Evolutionary conservation across 2,329 filamentous ascomycete genomes (phyloP), one percentile per base, ranked within the genome.

Genomic region (Pseudogymnoascus sp.): DNA sequence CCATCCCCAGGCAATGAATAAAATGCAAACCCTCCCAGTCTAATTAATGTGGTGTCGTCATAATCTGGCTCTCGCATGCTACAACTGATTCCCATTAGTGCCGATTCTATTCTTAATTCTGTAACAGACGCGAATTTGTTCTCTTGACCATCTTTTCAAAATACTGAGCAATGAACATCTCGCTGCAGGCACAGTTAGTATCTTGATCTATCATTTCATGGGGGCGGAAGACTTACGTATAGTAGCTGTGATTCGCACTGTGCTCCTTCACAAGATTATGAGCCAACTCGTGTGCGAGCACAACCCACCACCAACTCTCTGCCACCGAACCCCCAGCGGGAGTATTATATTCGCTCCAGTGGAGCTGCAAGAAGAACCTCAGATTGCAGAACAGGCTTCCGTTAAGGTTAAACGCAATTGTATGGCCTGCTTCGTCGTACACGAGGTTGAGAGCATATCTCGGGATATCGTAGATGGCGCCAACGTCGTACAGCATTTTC

Each of bases 341-440:
- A 58, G 85, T 73, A 65, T 79, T 74, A 9, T 33, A 55, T 33
- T 33, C 48, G 12, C 76, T 70, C 48, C 84, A 79, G 71, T 97
- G 93, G 33, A 97, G 76, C 70, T 93, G 86, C 64, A 88, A 76
- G 73, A 92, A 97, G 78, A 91, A 96, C 15, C 90, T 82, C 66
- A 96, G 82, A 71, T 99, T 99, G 80, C 92, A 97, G 78, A 97
- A 99, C 31, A 99, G 84, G 69, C 88, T 91, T 38, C 93, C 92
- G 39, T 82, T 84, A 7, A 84, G 83, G 73, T 99, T 99, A 80
- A 99, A 99, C 0, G 93, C 94, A 65, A 99, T 96, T 0, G 91
- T 92, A 62, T 84, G 84, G 4, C 91, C 90, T 2, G 78, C 75
- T 41, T 88, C 84, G 68, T 97, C 92, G 69, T 92, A 91, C 77